Conservation (phyloP, 805 yeast species). For the Ogataea haglerorum region DNA sequence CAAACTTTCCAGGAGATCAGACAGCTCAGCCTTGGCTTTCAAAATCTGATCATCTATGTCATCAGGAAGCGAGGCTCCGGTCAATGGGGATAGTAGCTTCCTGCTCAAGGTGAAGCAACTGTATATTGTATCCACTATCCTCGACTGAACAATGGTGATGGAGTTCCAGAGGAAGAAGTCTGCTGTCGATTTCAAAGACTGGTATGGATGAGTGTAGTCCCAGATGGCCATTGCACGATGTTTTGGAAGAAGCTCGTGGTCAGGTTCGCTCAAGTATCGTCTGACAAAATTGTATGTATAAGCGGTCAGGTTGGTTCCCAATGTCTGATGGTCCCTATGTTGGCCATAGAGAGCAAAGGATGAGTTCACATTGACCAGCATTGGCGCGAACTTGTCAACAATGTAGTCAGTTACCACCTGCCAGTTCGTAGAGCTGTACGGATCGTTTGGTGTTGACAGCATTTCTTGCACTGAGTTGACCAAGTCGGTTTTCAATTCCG, state of each 20-base stretch:
- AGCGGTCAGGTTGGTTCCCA: slow-evolving; percentile 36
- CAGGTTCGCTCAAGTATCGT: slow-evolving; percentile 36
- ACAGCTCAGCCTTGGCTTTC: slow-evolving; percentile 36
- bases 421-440: slow-evolving; percentile 51
- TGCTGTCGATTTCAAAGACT: slow-evolving; percentile 34
- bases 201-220: slow-evolving; percentile 46
- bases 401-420: slow-evolving; percentile 46
- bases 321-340: slow-evolving; percentile 11
- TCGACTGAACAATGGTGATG: slow-evolving; percentile 36
- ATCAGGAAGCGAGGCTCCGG: slow-evolving; percentile 6
- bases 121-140: slow-evolving; percentile 37
- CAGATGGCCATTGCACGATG: slow-evolving; percentile 35
- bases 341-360: slow-evolving; percentile 28
- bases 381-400: slow-evolving; percentile 52
- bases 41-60: slow-evolving; percentile 20
- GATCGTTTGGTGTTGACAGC: slow-evolving; percentile 34
- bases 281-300: slow-evolving; percentile 44
- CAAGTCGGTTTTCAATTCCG: slow-evolving; percentile 34
- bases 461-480: slow-evolving; percentile 33
- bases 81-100: slow-evolving; percentile 21
- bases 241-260: slow-evolving; percentile 13
- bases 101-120: slow-evolving; percentile 34
- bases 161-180: slow-evolving; percentile 53
- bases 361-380: slow-evolving; percentile 39
- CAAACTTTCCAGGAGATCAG: slow-evolving; percentile 24